Evolutionary conservation across 345 rosid genomes (phyloP), one percentile per base, ranked within the genome.

Genomic region (Ricinus communis): DNA sequence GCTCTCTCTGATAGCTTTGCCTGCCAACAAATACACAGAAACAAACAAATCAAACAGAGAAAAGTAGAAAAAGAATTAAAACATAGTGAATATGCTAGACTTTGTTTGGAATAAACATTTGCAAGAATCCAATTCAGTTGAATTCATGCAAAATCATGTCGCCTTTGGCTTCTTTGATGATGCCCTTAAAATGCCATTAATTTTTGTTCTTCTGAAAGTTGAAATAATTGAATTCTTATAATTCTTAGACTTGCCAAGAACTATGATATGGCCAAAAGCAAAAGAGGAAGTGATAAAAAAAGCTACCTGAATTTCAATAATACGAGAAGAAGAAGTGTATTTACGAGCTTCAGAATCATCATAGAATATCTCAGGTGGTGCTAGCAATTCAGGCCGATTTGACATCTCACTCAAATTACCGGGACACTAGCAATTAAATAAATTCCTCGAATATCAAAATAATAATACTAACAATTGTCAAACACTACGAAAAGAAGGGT

Each of bases 341-440:
- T 92, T 95, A 7, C 93, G 84, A 82, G 99, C 99, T 66, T 95
- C 97, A 0, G 77, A 13, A 9, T 90, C 99, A 71, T 88, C 87
- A 66, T 95, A 92, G 81, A 95, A 95, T 68, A 92, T 92, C 87
- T 95, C 99, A 36, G 96, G 98, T 33, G 97, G 99, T 9, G 99
- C 98, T 56, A 74, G 82, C 36, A 84, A 54, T 77, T 94, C 96
- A 14, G 97, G 99, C 27, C 96, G 88, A 80, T 53, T 87, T 57
- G 92, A 76, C 98, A 94, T 88, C n/a, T 51, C 58, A n/a, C n/a
- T n/a, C n/a, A n/a, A n/a, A n/a, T n/a, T n/a, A n/a, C n/a, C n/a
- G n/a, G n/a, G n/a, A n/a, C n/a, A n/a, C n/a, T n/a, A n/a, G n/a
- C n/a, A n/a, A n/a, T n/a, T n/a, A n/a, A n/a, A n/a, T n/a, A n/a